Evolutionary conservation across 2,329 filamentous ascomycete genomes (phyloP).

Genomic region (Aspergillus sp.): DNA sequence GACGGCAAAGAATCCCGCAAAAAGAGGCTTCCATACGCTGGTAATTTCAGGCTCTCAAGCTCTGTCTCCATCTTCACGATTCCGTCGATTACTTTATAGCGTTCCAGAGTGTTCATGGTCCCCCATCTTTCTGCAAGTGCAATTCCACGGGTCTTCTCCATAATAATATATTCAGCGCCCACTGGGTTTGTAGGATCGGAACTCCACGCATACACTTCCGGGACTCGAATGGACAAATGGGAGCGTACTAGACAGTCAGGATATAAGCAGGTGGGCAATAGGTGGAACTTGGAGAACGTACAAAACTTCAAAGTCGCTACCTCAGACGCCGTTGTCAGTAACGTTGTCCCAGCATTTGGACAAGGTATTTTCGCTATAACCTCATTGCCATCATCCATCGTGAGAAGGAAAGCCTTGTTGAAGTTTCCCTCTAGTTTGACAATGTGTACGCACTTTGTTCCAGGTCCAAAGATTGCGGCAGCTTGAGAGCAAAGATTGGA

Average conservation of each 20-base stretch:
- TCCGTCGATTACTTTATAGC: conserved; percentile 22
- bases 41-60: conserved; percentile 27
- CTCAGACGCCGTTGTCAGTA: conserved; percentile 34
- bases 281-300: conserved; percentile 5
- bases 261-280: background rate
- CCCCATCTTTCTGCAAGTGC: conserved; percentile 31
- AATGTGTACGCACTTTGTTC: conserved; percentile 24
- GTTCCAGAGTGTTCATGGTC: conserved; percentile 25
- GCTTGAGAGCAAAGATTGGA: conserved; percentile 30
- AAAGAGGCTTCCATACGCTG: conserved; percentile 36
- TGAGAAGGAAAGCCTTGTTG: conserved; percentile 27
- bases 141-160: conserved; percentile 38
- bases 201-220: conserved; percentile 34
- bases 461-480: conserved; percentile 15
- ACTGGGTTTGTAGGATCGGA: conserved; percentile 32
- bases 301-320: conserved; percentile 35
- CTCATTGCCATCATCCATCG: conserved; percentile 23
- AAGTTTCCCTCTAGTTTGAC: conserved; percentile 21
- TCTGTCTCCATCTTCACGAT: conserved; percentile 28
- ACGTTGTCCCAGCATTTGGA: conserved; percentile 24
- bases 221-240: conserved; percentile 30
- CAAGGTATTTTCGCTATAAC: conserved; percentile 27
- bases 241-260: conserved; percentile 14
- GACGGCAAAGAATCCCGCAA: conserved; percentile 15
- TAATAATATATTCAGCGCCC: conserved; percentile 43